phyloP scores from a whole-genome alignment of 208 protist species.

The Trypanosoma congolense region DNA sequence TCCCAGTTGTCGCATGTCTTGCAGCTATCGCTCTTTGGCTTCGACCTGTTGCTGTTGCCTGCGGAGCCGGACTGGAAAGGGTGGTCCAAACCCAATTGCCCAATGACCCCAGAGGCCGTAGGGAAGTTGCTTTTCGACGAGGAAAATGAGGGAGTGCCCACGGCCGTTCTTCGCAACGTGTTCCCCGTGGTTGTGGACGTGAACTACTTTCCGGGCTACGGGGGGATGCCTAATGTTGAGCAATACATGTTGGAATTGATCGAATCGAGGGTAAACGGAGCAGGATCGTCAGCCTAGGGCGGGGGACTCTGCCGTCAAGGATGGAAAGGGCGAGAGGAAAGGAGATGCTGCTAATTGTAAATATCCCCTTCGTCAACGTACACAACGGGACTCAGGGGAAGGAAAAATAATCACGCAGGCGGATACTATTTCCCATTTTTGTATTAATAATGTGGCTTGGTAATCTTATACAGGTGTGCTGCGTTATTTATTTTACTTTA shows the following conservation, averaged over 20 bases:
- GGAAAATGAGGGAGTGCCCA: constrained; percentile 38
- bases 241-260: constrained; percentile 49
- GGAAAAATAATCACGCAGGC: no score
- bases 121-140: constrained; percentile 46
- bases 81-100: background rate
- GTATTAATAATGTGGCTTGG: no score
- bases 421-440: no score
- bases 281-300: no score
- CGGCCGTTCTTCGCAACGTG: constrained; percentile 38
- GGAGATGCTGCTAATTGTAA: no score
- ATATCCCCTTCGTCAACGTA: no score
- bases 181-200: constrained; percentile 72
- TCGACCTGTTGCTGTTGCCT: constrained; percentile 78
- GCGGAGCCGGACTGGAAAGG: constrained; percentile 15
- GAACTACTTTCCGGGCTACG: constrained; percentile 86
- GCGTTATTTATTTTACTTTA: no score
- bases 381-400: no score
- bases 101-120: background rate
- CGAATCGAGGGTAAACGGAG: constrained; percentile 5
- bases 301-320: no score
- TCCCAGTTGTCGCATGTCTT: constrained; percentile 31
- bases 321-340: no score
- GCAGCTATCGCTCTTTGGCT: constrained; percentile 67
- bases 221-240: constrained; percentile 41
- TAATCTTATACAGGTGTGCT: no score